Evolutionary conservation across 2,329 filamentous ascomycete species (phyloP), one percentile per base, ranked within the genome.

Genomic region (Cladosporium cucumerinum): DNA sequence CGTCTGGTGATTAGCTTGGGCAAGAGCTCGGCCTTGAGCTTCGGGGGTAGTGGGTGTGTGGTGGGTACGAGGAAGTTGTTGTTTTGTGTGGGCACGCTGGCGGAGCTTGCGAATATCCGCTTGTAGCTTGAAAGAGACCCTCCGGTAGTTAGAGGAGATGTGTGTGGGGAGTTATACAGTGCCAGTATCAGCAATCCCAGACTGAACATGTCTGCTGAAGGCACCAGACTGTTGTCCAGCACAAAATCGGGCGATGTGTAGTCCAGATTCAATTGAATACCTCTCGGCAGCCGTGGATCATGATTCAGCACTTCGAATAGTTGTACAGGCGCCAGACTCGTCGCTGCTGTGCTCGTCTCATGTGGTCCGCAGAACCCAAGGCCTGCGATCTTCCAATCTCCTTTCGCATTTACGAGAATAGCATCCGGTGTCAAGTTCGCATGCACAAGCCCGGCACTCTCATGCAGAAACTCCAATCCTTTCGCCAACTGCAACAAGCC

Each of bases 321-420:
- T 68, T 87, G 91, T 70, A 98, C 89, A 11, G 92, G 90, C 49
- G 89, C 85, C 57, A 96, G 87, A 4, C 91, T 89, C 3, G 91
- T 90, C 28, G 75, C 70, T 10, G 73, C 70, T 30, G 87, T 88
- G 23, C 90, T 91, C 71, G 86, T 85, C 70, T 93, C 90, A 57
- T 91, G 87, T 16, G 93, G 91, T 54, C 91, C 91, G 75, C 90
- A 92, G 77, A 97, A 99, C 0, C 90, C 87, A 46, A 99, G 84
- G n/a, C 94, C 95, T 71, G 93, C 94, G 67, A 99, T 91, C 77
- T 99, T 99, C 95, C 95, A 99, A 78, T 99, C 95, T 57, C 92
- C 96, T 86, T 99, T 99, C 48, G 91, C 87, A 79, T 99, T 99
- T 77, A 99, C 87, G 69, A 97, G 89, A 69, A 99, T 88, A 21